Conservation (phyloP, 495 filamentous ascomycete species). For the Cercophora sp. region DNA sequence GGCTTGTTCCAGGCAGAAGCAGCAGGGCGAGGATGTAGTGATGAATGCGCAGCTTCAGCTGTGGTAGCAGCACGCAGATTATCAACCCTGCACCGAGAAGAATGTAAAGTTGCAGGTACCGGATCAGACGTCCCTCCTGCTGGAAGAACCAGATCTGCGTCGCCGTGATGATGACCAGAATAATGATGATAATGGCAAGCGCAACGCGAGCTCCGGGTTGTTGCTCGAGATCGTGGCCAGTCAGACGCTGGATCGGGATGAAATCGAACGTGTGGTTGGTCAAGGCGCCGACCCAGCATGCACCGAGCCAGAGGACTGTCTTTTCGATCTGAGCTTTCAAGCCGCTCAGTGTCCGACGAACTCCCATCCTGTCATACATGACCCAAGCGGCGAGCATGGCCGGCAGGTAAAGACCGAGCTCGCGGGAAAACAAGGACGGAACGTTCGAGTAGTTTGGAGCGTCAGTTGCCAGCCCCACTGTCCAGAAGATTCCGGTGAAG, state of each 20-base stretch:
- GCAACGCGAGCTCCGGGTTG: constrained; percentile 75
- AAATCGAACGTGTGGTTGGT: constrained; percentile 81
- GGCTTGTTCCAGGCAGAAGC: constrained; percentile 77
- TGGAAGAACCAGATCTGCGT: constrained; percentile 72
- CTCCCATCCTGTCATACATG: constrained; percentile 65
- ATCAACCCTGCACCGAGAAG: constrained; percentile 54
- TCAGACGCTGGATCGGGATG: constrained; percentile 78
- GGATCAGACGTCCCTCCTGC: constrained; percentile 63
- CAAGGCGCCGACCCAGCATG: constrained; percentile 72
- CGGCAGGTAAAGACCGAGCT: constrained; percentile 71
- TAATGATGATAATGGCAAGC: constrained; percentile 60
- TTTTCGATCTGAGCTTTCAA: constrained; percentile 67
- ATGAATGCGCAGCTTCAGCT: constrained; percentile 85
- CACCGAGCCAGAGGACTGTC: constrained; percentile 68
- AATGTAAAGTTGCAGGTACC: constrained; percentile 68
- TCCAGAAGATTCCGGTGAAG: constrained; percentile 70
- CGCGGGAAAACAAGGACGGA: constrained; percentile 56
- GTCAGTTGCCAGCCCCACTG: constrained; percentile 76
- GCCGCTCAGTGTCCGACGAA: constrained; percentile 46
- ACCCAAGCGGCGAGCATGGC: constrained; percentile 72
- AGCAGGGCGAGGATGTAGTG: constrained; percentile 87
- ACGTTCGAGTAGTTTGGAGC: constrained; percentile 56
- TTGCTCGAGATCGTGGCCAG: constrained; percentile 66
- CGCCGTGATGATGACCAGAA: constrained; percentile 55
- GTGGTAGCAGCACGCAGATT: constrained; percentile 66